Evolutionary conservation across 805 yeast genomes (phyloP).

Genomic region (Clavispora phyllophila): DNA sequence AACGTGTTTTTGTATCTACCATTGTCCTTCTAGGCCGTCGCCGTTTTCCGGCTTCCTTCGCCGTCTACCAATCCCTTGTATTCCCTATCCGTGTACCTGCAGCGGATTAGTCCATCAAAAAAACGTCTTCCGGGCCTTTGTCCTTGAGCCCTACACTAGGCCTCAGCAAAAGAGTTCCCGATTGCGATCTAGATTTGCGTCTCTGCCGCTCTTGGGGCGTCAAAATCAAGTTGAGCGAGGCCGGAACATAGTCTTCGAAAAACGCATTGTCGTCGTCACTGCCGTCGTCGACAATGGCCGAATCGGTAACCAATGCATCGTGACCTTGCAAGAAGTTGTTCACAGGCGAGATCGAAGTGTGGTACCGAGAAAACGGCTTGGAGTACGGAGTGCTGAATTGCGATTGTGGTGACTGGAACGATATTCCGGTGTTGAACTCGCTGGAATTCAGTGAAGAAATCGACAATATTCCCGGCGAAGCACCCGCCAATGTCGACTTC

Average conservation of each 20-base stretch:
- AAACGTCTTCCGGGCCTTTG: slow-evolving; percentile 21
- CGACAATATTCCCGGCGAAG: slow-evolving; percentile 1
- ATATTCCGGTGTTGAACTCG: slow-evolving; percentile 1
- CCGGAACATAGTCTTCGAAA: slow-evolving; percentile 80
- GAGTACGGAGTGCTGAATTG: slow-evolving; percentile 1
- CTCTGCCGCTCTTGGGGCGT: slow-evolving; percentile 73
- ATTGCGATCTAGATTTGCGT: slow-evolving; percentile 60
- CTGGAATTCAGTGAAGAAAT: slow-evolving; percentile 8
- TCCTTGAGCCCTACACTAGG: slow-evolving; percentile 16
- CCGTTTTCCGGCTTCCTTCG: not conserved
- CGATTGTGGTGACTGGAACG: not conserved
- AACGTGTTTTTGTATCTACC: not conserved
- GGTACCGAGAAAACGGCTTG: not conserved
- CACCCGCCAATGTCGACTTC: not conserved
- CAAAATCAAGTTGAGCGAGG: slow-evolving; percentile 64
- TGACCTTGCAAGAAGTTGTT: not conserved
- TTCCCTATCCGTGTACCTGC: not conserved
- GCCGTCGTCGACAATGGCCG: slow-evolving; percentile 32
- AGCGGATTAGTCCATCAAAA: slow-evolving; percentile 28
- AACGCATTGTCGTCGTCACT: slow-evolving; percentile 24
- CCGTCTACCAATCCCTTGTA: too few relatives aligned
- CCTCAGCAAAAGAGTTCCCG: slow-evolving; percentile 36
- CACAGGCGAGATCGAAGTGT: slow-evolving; percentile 5
- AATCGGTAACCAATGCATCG: slow-evolving; percentile 5
- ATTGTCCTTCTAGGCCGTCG: not conserved